Evolutionary conservation across 305 asterid species (phyloP).

Genomic region (Solanum hybrid): DNA sequence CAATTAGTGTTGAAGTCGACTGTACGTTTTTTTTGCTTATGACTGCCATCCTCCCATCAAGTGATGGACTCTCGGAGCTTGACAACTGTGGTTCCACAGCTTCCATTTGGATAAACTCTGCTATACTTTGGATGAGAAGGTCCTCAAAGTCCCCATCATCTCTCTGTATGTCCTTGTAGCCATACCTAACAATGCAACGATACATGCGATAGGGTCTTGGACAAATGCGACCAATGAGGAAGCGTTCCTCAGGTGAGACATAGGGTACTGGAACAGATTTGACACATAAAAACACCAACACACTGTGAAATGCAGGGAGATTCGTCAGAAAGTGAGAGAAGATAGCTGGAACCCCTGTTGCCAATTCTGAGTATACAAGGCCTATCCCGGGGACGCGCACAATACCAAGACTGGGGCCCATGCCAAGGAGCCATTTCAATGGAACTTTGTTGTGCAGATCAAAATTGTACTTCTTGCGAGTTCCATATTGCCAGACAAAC

Average conservation of each 20-base stretch:
- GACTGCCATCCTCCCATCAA: constrained; percentile 92
- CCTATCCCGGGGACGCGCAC: constrained; percentile 97
- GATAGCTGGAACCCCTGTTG: constrained; percentile 85
- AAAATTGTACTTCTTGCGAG: constrained; percentile 85
- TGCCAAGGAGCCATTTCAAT: constrained; percentile 80
- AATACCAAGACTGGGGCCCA: constrained; percentile 92
- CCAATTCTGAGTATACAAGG: constrained; percentile 84
- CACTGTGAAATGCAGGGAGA: constrained; percentile 91
- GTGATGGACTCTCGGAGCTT: constrained; percentile 50
- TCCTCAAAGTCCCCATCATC: constrained; percentile 81
- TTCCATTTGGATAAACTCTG: constrained; percentile 94
- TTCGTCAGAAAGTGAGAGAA: constrained; percentile 92
- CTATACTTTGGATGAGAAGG: constrained; percentile 77
- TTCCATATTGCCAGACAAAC: constrained; percentile 95
- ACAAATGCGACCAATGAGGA: constrained; percentile 87
- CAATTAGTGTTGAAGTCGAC: constrained; percentile 37
- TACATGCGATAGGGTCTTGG: constrained; percentile 93
- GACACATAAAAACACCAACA: constrained; percentile 84
- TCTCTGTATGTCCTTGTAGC: constrained; percentile 84
- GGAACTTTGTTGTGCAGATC: constrained; percentile 92
- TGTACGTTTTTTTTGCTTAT: constrained; percentile 46
- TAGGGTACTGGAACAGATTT: constrained; percentile 78
- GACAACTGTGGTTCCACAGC: constrained; percentile 77
- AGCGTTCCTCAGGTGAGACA: constrained; percentile 84
- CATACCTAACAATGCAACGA: constrained; percentile 87